phyloP scores from a whole-genome alignment of 1,139 yeast genomes.

The Pneumocystis murina region DNA sequence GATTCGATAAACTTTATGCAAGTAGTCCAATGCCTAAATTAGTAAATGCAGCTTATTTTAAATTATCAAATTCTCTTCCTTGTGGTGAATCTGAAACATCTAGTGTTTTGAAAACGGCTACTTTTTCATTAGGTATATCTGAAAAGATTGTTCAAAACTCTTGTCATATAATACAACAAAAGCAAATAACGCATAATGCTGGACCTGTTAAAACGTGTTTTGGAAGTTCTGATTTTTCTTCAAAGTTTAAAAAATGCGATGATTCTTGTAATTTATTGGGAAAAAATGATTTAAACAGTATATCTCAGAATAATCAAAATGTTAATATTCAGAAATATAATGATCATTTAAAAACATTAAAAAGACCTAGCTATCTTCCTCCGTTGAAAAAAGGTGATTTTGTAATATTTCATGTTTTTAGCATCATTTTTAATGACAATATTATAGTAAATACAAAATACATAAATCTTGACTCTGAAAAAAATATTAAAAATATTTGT shows the following conservation, averaged over 20 bases:
- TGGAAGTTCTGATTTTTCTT: neutral
- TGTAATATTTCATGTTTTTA: neutral
- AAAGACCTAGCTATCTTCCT: neutral
- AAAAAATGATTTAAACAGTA: neutral
- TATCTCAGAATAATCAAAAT: neutral
- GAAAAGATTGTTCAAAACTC: neutral
- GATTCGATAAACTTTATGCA: neutral
- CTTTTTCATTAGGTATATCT: neutral
- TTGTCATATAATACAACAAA: neutral
- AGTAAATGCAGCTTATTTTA: neutral
- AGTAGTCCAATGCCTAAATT: constrained; percentile 1
- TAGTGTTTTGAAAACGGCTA: neutral
- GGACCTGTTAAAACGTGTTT: neutral
- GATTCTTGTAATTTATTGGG: neutral
- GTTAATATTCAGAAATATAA: neutral
- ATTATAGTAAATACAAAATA: neutral
- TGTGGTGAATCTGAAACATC: neutral
- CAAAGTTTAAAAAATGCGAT: neutral
- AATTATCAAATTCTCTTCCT: neutral
- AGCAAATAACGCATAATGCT: neutral
- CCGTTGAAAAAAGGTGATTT: neutral
- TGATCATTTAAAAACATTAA: neutral
- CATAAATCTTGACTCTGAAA: neutral
- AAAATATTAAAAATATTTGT: neutral
- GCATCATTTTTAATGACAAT: neutral